Base-by-base conservation (phyloP, 805 yeast genomes). In the Candida xiaguanensis region DNA sequence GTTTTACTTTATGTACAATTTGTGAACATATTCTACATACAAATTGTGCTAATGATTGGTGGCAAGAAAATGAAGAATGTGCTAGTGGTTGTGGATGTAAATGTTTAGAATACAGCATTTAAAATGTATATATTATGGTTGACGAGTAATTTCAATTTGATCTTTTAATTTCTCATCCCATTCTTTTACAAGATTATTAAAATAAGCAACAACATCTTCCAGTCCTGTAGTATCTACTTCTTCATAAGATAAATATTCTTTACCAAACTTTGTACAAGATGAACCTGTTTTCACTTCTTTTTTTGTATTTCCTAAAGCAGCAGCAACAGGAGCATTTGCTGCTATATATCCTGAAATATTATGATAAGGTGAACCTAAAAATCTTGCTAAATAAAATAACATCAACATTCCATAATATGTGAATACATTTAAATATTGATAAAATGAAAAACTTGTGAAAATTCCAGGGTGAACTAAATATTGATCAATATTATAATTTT, bases 401-500 rank as follows among this genome's bases (percentile, higher is more conserved):
- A 81, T 46, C 42, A 88, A 54, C 98, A 93, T 93, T 9, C 95
- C 95, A 48, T 84, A 79, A 55, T 78, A 86, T 1, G 95, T 82
- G 58, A 90, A 70, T 4, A 84, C 61, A 55, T 88, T 89, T 56
- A 93, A 72, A 50, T 75, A 85, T 49, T 80, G 77, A 59, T 76
- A 80, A 51, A 86, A 88, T 3, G 95, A 83, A 45, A 82, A 82
- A 38, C 95, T 83, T 16, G 83, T 82, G 61, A 93, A 89, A 19
- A 93, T 86, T 13, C 99, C 99, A 0, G 99, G 99, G 44, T 93
- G 96, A 4, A 85, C 80, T 24, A 91, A 64, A 62, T 85, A 89
- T 54, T 85, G 89, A 35, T 66, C 69, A 35, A 91, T 75, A 1
- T 81, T 84, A 37, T 72, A 55, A 9, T 72, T 51, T 22, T 63